Conservation (phyloP, 2,329 filamentous ascomycete genomes). For the Ilyonectria sp. region DNA sequence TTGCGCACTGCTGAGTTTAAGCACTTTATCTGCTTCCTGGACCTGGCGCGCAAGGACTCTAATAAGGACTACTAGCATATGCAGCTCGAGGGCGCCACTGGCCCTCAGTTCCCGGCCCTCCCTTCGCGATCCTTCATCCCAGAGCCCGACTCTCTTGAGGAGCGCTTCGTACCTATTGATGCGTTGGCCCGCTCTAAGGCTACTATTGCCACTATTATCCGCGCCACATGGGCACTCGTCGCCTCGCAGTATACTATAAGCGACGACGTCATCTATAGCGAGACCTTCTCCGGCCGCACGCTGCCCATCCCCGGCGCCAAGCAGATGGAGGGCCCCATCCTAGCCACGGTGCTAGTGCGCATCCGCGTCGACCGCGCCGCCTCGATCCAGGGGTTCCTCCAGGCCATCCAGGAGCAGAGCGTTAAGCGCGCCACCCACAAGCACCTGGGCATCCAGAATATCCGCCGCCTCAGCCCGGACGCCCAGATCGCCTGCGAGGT, state of each 20-base stretch:
- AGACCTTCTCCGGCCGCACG: slow-evolving; percentile 49
- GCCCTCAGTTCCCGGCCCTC: slow-evolving; percentile 44
- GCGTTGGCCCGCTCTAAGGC: slow-evolving; percentile 40
- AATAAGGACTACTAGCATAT: slow-evolving; percentile 44
- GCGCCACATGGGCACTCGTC: slow-evolving; percentile 49
- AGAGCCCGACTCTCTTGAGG: slow-evolving; percentile 36
- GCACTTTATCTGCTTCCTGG: slow-evolving; percentile 44
- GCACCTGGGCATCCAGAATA: slow-evolving; percentile 52
- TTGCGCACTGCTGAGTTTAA: slow-evolving; percentile 44
- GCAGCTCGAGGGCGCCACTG: slow-evolving; percentile 43
- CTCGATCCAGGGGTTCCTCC: slow-evolving; percentile 43
- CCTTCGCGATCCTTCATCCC: slow-evolving; percentile 46
- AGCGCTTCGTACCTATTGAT: slow-evolving; percentile 39
- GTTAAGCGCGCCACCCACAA: slow-evolving; percentile 48
- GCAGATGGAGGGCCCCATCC: slow-evolving; percentile 49
- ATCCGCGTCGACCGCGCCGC: slow-evolving; percentile 43
- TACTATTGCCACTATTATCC: slow-evolving; percentile 44
- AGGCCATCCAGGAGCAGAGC: slow-evolving; percentile 47
- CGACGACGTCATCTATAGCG: slow-evolving; percentile 50
- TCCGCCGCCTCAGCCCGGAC: slow-evolving; percentile 61
- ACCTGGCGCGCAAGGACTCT: slow-evolving; percentile 39
- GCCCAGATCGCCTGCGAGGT: slow-evolving; percentile 69
- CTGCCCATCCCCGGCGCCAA: slow-evolving; percentile 49
- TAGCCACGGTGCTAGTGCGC: slow-evolving; percentile 46
- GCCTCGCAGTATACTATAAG: slow-evolving; percentile 47